phyloP scores from a whole-genome alignment of 2,329 filamentous ascomycete species.

The Ophidiomyces ophidiicola region DNA sequence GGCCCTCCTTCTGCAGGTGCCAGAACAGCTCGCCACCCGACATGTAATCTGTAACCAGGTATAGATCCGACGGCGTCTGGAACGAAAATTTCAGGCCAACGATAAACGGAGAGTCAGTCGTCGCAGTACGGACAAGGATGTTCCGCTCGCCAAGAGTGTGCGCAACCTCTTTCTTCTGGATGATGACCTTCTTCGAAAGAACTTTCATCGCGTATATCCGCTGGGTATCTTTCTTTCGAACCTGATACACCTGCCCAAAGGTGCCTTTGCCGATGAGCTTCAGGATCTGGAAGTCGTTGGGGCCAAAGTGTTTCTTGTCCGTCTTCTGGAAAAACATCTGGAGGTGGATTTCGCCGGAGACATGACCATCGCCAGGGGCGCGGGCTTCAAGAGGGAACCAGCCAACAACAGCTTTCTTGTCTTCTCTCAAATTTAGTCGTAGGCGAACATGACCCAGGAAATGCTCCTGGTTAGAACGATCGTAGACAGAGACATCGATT shows the following conservation, averaged over 20 bases:
- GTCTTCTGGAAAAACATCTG: constrained; percentile 75
- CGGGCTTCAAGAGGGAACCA: constrained; percentile 78
- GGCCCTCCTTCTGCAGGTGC: constrained; percentile 94
- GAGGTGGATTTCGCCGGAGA: constrained; percentile 76
- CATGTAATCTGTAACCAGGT: constrained; percentile 99
- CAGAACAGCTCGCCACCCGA: constrained; percentile 96
- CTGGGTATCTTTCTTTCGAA: constrained; percentile 89
- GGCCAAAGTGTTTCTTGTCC: constrained; percentile 83
- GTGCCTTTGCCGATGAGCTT: constrained; percentile 97
- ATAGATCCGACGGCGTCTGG: constrained; percentile 90
- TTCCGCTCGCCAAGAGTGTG: constrained; percentile 96
- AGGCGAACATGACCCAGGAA: constrained; percentile 87
- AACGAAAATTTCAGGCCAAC: constrained; percentile 98
- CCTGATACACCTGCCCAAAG: constrained; percentile 96
- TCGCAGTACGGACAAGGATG: constrained; percentile 90
- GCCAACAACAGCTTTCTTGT: constrained; percentile 60
- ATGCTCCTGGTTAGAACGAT: constrained; percentile 69
- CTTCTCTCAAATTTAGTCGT: constrained; percentile 55
- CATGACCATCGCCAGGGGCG: constrained; percentile 63
- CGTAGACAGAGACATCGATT: constrained; percentile 88
- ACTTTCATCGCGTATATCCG: constrained; percentile 99
- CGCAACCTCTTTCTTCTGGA: constrained; percentile 98
- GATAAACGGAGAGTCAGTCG: constrained; percentile 91
- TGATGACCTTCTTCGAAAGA: constrained; percentile 97
- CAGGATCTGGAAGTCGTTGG: constrained; percentile 88